These are phyloP conservation scores for Cercospora citrullina DNA, from an alignment of 2,329 filamentous ascomycete genomes.

Conservation along the genomic window DNA sequence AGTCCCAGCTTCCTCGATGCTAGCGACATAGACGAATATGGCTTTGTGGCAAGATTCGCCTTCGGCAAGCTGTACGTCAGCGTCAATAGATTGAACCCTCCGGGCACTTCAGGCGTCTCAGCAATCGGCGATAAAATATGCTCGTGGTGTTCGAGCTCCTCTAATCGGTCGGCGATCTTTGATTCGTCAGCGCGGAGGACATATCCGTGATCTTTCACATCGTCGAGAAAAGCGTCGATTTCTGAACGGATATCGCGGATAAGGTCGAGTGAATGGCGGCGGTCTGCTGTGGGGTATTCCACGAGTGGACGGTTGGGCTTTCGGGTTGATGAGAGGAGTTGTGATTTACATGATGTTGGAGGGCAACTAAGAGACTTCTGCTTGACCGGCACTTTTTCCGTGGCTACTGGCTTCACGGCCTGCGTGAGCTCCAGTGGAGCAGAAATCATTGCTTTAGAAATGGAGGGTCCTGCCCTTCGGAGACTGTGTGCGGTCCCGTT, in stretches of 20 bases:
- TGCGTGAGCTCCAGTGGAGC: neutral
- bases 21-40: neutral
- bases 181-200: slow-evolving; percentile 6
- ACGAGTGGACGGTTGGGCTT: neutral
- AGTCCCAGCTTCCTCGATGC: neutral
- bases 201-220: slow-evolving; percentile 11
- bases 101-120: slow-evolving; percentile 15
- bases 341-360: neutral
- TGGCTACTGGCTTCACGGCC: neutral
- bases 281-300: neutral
- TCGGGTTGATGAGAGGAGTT: neutral
- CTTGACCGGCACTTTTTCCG: too few species aligned
- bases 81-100: slow-evolving; percentile 11
- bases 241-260: neutral
- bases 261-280: neutral
- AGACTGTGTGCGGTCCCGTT: neutral
- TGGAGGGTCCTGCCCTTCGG: slow-evolving; percentile 7
- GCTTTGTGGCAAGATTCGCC: slow-evolving; percentile 13
- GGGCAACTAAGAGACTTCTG: neutral
- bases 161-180: slow-evolving; percentile 6
- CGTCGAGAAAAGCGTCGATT: slow-evolving; percentile 15
- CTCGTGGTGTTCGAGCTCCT: slow-evolving; percentile 7
- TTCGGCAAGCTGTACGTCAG: slow-evolving; percentile 14
- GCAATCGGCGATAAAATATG: slow-evolving; percentile 16
- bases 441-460: neutral